phyloP scores from a whole-genome alignment of 208 protist genomes.

The Jaenimonas drosophilae region DNA sequence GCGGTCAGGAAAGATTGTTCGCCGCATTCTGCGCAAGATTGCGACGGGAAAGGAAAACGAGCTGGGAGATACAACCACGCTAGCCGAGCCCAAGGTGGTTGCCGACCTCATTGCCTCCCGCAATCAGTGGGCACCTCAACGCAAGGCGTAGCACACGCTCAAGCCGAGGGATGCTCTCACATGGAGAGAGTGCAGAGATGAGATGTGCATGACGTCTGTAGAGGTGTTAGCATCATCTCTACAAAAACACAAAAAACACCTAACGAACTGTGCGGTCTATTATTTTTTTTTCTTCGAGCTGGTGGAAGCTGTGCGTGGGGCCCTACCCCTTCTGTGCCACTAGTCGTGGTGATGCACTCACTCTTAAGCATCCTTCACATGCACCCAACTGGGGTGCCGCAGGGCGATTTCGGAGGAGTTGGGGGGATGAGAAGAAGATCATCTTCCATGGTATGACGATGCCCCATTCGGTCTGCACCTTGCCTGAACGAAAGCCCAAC shows the following conservation, averaged over 20 bases:
- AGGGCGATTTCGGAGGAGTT: too few relatives aligned
- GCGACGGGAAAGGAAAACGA: conserved; percentile 62
- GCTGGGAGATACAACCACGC: conserved; percentile 90
- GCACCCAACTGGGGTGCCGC: too few relatives aligned
- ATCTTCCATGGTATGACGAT: too few relatives aligned
- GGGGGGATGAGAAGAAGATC: too few relatives aligned
- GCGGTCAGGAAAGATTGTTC: conserved; percentile 97
- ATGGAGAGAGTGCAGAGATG: neutral
- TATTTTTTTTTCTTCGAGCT: neutral
- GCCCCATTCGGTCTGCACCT: too few relatives aligned
- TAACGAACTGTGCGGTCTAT: neutral
- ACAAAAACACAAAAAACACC: conserved; percentile 1
- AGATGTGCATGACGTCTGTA: neutral
- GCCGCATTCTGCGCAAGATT: conserved; percentile 96
- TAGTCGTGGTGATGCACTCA: too few relatives aligned
- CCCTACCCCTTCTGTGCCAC: too few relatives aligned
- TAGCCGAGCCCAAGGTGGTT: conserved; percentile 85
- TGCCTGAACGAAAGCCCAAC: too few relatives aligned
- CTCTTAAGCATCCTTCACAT: too few relatives aligned
- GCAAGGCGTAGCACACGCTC: neutral
- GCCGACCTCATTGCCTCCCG: conserved; percentile 38
- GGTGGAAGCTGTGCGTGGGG: neutral
- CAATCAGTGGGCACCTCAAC: conserved; percentile 6
- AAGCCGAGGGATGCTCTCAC: neutral
- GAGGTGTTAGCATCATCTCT: neutral